Evolutionary conservation across 352 stramenopile genomes (phyloP).

Genomic region (Pythium folliculosum): DNA sequence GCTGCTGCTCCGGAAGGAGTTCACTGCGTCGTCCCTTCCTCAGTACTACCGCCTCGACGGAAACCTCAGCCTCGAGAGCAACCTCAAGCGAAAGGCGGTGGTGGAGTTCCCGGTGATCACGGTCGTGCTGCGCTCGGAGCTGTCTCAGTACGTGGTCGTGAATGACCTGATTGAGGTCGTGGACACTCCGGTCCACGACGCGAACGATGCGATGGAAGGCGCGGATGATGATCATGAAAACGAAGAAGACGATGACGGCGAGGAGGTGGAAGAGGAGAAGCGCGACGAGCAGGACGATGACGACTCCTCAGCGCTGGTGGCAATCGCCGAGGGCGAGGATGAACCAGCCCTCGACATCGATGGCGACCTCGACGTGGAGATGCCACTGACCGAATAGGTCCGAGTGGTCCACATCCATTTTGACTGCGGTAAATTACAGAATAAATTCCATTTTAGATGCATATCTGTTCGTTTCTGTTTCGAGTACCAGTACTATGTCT

Average conservation of each 20-base stretch:
- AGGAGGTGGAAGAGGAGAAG: slow-evolving; percentile 8
- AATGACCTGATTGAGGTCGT: slow-evolving; percentile 74
- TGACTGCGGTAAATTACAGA: slow-evolving; percentile 18
- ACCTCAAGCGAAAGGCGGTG: slow-evolving; percentile 74
- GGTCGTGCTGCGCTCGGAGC: slow-evolving; percentile 47
- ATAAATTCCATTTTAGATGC: slow-evolving; percentile 23
- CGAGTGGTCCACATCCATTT: slow-evolving; percentile 11
- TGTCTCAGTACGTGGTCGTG: slow-evolving; percentile 56
- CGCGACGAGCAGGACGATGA: not conserved
- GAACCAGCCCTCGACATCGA: not conserved
- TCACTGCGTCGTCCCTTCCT: slow-evolving; percentile 58
- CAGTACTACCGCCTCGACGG: slow-evolving; percentile 78
- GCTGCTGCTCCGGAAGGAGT: slow-evolving; percentile 80
- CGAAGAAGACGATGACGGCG: not conserved
- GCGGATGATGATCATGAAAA: slow-evolving; percentile 9
- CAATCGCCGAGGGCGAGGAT: not conserved
- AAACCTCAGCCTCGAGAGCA: slow-evolving; percentile 61
- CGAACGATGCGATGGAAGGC: not conserved
- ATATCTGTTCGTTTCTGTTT: too few species aligned
- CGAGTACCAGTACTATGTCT: slow-evolving; percentile 11
- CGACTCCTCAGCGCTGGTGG: not conserved
- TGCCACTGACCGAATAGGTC: not conserved
- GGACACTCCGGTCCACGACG: not conserved
- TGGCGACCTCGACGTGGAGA: slow-evolving; percentile 6
- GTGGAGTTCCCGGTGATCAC: slow-evolving; percentile 81